Base-by-base conservation (phyloP, 139 green algal genomes). In the Chlorella sp. region DNA sequence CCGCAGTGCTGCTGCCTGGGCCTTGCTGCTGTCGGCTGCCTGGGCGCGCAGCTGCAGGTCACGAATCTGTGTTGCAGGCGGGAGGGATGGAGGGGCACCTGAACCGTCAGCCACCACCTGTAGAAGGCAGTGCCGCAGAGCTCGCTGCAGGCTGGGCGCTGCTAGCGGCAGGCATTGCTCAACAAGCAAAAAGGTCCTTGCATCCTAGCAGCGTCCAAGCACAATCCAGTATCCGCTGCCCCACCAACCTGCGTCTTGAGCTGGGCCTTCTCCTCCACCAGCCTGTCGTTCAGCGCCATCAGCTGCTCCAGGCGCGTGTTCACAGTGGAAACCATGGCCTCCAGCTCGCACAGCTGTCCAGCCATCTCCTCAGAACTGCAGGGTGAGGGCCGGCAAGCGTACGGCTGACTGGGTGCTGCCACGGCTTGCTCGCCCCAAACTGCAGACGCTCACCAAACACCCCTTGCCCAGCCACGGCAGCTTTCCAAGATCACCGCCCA, bases 241-340 rank as follows among this genome's bases (percentile, higher is more conserved):
- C 9, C 51, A 60, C 51, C 51, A 26, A 73, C 79, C 79, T 76
- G 64, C 14, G 32, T 16, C 30, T 67, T 28, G 28, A 84, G 79
- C 64, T 36, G 17, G 32, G 48, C 79, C 26, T 67, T 48, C 44
- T 84, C 79, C 26, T n/a, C 79, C 64, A 28, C 22, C 19, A 84
- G 43, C 32, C 28, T 44, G 19, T 48, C 48, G n/a, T 75, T 84
- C 32, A 7, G 43, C 5, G 4, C 1, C 64, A 84, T 34, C 43
- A 84, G 79, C 43, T 40, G 20, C 43, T 62, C 20, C 30, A 51
- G 41, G 43, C 64, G 79, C 19, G 30, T 19, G 32, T 76, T 30
- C 43, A 76, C 24, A 3, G 79, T 58, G 17, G 34, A 32, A 28
- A 13, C 32, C 26, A 6, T 46, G 3, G 44, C 79, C 79, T 84